These are phyloP conservation scores for Xylariaceae sp. DNA, from an alignment of 2,329 filamentous ascomycete species.

Conservation along the genomic window DNA sequence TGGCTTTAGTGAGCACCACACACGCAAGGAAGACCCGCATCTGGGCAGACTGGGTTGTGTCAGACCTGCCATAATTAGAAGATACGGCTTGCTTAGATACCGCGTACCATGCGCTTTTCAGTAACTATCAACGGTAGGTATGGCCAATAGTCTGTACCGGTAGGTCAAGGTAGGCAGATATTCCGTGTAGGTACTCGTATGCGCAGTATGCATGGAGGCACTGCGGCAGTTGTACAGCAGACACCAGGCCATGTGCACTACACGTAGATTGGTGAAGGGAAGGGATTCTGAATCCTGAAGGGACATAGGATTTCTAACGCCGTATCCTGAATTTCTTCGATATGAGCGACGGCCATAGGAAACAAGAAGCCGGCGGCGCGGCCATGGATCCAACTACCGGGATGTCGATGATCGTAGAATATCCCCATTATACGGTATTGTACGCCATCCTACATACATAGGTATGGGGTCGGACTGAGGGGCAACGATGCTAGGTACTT, in stretches of 20 bases:
- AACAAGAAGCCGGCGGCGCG: slow-evolving; percentile 1
- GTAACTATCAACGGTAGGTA: neutral
- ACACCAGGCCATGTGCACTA: slow-evolving; percentile 20
- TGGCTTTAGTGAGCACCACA: slow-evolving; percentile 2
- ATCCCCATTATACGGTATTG: slow-evolving; percentile 4
- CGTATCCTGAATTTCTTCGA: slow-evolving; percentile 12
- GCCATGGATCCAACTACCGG: neutral
- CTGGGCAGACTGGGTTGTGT: slow-evolving; percentile 25
- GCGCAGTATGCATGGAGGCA: neutral
- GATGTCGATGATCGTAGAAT: slow-evolving; percentile 2
- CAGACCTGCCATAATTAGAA: slow-evolving; percentile 25
- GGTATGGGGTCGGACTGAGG: neutral
- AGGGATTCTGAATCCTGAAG: slow-evolving; percentile 5
- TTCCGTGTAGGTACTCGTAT: too few species aligned
- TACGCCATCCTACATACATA: neutral
- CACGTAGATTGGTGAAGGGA: slow-evolving; percentile 4
- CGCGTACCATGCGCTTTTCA: slow-evolving; percentile 4
- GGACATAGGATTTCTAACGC: slow-evolving; percentile 11
- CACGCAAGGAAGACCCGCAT: slow-evolving; percentile 19
- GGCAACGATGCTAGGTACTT: neutral
- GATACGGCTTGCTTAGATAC: slow-evolving; percentile 6
- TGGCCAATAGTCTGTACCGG: slow-evolving; percentile 8
- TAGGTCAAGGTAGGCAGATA: neutral
- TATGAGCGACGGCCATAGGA: slow-evolving; percentile 6
- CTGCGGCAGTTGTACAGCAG: slow-evolving; percentile 11